phyloP scores from a whole-genome alignment of 1,139 yeast species.

The Williopsis jadinii region DNA sequence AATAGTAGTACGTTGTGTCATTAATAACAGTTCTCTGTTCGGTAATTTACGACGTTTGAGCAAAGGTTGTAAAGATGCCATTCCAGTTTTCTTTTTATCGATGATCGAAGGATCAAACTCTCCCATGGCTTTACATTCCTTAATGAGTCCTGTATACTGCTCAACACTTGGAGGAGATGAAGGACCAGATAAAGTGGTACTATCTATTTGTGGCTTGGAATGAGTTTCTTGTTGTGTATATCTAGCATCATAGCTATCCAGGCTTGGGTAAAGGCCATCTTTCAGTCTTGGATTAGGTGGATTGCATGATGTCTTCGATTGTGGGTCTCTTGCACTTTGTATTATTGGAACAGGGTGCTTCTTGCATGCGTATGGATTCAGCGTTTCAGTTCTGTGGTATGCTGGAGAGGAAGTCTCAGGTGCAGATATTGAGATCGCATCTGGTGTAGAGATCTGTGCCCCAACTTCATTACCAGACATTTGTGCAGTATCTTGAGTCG shows the following conservation, averaged over 20 bases:
- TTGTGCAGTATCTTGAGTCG: background rate
- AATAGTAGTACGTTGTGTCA: constrained; percentile 6
- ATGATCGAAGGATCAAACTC: background rate
- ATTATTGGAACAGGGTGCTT: too few species aligned
- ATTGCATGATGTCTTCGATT: too few species aligned
- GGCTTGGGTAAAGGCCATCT: too few species aligned
- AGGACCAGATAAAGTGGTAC: too few species aligned
- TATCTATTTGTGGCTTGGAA: too few species aligned
- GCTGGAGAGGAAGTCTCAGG: constrained; percentile 27
- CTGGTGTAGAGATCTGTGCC: background rate
- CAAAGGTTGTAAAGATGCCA: background rate
- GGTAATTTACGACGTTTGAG: constrained; percentile 2
- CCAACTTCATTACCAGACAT: background rate
- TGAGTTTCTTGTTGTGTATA: too few species aligned
- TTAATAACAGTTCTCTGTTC: constrained; percentile 7
- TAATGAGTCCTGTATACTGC: too few species aligned
- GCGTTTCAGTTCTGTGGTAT: constrained; percentile 25
- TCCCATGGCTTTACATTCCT: too few species aligned
- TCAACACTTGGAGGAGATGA: too few species aligned
- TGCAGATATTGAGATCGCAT: constrained; percentile 12
- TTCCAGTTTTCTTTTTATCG: background rate
- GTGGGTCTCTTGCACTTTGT: too few species aligned
- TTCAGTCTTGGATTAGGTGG: too few species aligned
- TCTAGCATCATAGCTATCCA: too few species aligned
- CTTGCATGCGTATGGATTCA: constrained; percentile 2